A percentile compares a stretch with the other conserved stretches of the same genome.
These are phyloP conservation scores for Epichloe baconii DNA, from an alignment of 2,329 filamentous ascomycete species.

Conservation along the genomic window DNA sequence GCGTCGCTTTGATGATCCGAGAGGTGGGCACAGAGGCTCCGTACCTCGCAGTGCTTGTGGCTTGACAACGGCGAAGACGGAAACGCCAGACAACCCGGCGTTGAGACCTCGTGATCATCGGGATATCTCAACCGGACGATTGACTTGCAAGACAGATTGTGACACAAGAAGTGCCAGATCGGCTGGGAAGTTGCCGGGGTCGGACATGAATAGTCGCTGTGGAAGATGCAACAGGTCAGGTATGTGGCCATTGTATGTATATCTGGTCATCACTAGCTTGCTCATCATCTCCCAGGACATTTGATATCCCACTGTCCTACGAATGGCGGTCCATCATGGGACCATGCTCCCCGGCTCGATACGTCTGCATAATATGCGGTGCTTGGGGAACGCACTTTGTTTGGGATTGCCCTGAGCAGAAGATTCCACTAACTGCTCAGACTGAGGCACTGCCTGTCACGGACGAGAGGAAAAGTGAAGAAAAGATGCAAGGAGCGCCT, in stretches of 20 bases:
- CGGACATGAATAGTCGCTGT: not conserved
- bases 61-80: not conserved
- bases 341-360: slow-evolving; percentile 1
- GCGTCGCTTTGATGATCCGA: not conserved
- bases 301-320: not conserved
- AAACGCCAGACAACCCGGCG: too few relatives aligned
- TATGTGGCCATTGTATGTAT: not conserved
- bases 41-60: not conserved
- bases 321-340: not conserved
- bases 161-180: not conserved
- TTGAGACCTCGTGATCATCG: not conserved
- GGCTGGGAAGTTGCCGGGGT: not conserved
- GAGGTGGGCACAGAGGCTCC: not conserved
- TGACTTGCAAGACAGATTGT: not conserved
- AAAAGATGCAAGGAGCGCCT: not conserved
- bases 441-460: not conserved
- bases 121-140: not conserved
- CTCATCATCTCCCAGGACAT: not conserved
- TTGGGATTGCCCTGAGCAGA: slow-evolving; percentile 1
- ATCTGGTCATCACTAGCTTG: not conserved
- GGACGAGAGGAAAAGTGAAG: not conserved
- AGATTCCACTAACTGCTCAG: not conserved
- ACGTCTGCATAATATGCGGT: slow-evolving; percentile 3
- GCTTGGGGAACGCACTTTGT: not conserved
- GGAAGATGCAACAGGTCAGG: not conserved